phyloP scores from a whole-genome alignment of 2,329 filamentous ascomycete species.

The Calonectria naviculata region DNA sequence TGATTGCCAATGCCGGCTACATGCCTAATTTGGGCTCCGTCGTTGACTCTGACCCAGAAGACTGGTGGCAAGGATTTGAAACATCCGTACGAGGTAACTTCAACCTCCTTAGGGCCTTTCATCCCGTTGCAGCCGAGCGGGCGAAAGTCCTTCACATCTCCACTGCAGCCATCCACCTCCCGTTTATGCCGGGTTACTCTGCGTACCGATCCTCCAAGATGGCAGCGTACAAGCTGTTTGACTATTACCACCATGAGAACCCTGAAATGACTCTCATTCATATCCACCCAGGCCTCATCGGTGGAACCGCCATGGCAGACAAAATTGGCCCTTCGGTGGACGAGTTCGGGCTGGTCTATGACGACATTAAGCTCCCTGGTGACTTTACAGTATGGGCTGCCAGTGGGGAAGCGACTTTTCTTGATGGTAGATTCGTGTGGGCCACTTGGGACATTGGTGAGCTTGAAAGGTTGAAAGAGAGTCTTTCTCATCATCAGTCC shows the following conservation, averaged over 20 bases:
- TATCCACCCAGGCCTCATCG: conserved; percentile 55
- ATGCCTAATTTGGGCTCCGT: conserved; percentile 28
- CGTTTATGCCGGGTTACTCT: conserved; percentile 42
- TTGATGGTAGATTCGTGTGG: conserved; percentile 59
- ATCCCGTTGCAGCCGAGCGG: conserved; percentile 36
- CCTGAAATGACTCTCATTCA: conserved; percentile 51
- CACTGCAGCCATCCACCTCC: conserved; percentile 33
- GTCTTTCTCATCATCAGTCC: conserved; percentile 41
- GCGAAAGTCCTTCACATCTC: conserved; percentile 41
- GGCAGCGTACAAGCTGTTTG: conserved; percentile 52
- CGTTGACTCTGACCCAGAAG: conserved; percentile 27
- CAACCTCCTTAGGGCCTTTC: conserved; percentile 42
- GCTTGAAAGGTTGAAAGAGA: conserved; percentile 51
- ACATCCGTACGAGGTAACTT: conserved; percentile 45
- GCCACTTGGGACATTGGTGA: conserved; percentile 64
- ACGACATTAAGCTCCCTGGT: conserved; percentile 47
- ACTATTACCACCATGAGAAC: conserved; percentile 54
- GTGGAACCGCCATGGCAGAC: conserved; percentile 43
- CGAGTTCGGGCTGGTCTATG: conserved; percentile 21
- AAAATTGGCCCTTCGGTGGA: conserved; percentile 22
- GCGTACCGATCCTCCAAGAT: conserved; percentile 56
- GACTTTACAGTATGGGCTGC: conserved; percentile 58
- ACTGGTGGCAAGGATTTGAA: conserved; percentile 43
- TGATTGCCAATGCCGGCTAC: conserved; percentile 47
- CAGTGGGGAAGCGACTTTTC: conserved; percentile 56